These are phyloP conservation scores for Benincasa hispida DNA, from an alignment of 306 rosid genomes.

Conservation along the genomic window DNA sequence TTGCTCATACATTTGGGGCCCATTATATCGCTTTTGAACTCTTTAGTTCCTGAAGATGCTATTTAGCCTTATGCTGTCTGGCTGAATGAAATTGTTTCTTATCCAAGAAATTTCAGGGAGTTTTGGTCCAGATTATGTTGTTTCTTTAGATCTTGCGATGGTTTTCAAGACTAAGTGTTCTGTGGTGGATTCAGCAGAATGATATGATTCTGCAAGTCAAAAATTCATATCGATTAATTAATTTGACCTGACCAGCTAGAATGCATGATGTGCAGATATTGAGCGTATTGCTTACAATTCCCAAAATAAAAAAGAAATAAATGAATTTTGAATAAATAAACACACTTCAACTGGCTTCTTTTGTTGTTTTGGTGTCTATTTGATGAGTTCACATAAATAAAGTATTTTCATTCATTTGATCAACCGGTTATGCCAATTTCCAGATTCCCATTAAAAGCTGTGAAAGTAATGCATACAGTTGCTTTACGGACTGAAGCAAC, in stretches of 20 bases:
- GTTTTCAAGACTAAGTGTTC: background rate
- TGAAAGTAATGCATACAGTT: conserved; percentile 95
- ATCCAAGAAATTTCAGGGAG: background rate
- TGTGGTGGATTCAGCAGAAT: background rate
- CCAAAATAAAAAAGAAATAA: background rate
- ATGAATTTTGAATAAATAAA: background rate
- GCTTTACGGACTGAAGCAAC: conserved; percentile 91
- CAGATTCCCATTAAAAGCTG: conserved; percentile 91
- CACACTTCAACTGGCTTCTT: background rate
- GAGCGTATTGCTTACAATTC: background rate
- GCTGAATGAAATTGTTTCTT: background rate
- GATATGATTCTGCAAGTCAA: background rate
- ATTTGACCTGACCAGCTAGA: background rate
- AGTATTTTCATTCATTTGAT: background rate
- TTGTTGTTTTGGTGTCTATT: background rate
- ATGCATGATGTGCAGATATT: background rate
- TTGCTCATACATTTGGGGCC: background rate
- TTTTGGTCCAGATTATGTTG: background rate
- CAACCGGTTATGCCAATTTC: background rate
- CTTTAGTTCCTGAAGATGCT: background rate
- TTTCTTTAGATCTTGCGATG: background rate
- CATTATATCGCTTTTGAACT: background rate
- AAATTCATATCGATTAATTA: background rate
- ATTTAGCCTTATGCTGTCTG: background rate
- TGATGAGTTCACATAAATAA: background rate